Evolutionary conservation across 176 grass and related monocot genomes (phyloP), one percentile per base, ranked within the genome.

Genomic region (Triticum turgidum): DNA sequence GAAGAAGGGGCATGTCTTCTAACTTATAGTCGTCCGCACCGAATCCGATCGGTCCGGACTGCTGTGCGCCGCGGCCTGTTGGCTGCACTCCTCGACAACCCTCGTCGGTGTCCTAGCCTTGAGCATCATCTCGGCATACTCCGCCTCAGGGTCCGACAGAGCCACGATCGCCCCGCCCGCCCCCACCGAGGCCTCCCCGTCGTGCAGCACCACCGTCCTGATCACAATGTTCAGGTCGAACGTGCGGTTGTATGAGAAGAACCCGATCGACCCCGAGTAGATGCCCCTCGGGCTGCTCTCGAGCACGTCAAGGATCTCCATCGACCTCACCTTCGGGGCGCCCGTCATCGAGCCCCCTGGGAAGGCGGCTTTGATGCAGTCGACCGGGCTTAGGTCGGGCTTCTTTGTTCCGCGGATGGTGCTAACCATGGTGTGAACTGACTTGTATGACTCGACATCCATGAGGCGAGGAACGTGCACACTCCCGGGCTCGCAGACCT

Each of bases 331-430:
- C 92, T 99, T 99, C 0, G 97, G 97, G 42, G 94, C 97, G 0
- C 97, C 97, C 4, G 97, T 94, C 96, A 98, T 98, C 21, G 96
- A 98, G 65, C 97, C 93, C 20, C 96, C 96, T 32, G 96, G 97
- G 34, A 98, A 98, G 21, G 94, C 92, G 51, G 96, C 93, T 85
- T 81, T 93, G 22, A 98, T 92, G 70, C 96, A 98, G 21, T 94
- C 83, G 5, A 94, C 69, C 33, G 92, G 76, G 59, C 92, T 91
- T 76, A 94, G 59, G 61, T 94, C 34, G 0, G 78, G 74, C 70
- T 84, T 94, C 80, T 92, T 96, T 30, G 85, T 89, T 52, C 97
- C 94, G 3, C 77, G 82, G 72, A 99, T 76, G 9, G 94, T 96
- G 82, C 93, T 96, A 21, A 99, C 94, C 90, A 99, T 91, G 45